Percentiles rank a stretch among this genome's conserved stretches.
Conservation (phyloP, 371 early-diverging fungal species). For the Rhizopus stolonifer region DNA sequence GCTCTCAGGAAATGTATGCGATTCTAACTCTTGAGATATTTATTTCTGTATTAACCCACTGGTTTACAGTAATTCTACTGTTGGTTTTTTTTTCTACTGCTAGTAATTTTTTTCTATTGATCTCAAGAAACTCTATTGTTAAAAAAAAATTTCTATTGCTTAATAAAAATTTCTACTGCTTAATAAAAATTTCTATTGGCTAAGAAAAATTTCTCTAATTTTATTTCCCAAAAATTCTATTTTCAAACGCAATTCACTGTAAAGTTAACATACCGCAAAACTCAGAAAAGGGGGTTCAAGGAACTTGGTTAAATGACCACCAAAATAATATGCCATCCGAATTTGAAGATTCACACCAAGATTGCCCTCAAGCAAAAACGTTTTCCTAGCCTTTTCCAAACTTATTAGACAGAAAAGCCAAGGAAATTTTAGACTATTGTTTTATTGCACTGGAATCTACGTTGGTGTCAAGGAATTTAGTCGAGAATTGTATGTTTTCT, state of each 20-base stretch:
- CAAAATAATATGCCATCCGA: no score
- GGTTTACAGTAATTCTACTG: constrained; percentile 4
- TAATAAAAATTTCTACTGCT: constrained; percentile 6
- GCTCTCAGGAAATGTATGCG: constrained; percentile 21
- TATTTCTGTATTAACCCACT: constrained; percentile 14
- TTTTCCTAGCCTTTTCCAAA: no score
- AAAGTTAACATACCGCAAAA: neutral
- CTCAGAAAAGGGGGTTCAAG: no score
- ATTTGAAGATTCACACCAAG: no score
- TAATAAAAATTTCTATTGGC: neutral
- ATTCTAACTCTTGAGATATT: constrained; percentile 14
- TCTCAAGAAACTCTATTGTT: constrained; percentile 9
- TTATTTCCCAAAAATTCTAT: constrained; percentile 2
- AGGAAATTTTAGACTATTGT: no score
- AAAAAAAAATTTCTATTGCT: constrained; percentile 4
- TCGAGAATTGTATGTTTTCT: no score
- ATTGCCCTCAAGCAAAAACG: no score
- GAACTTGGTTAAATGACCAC: no score
- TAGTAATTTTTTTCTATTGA: constrained; percentile 7
- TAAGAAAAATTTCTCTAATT: neutral
- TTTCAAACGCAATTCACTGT: no score
- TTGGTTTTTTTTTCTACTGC: constrained; percentile 3
- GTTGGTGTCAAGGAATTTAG: no score
- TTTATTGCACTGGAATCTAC: no score
- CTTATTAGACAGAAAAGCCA: no score